Conservation (phyloP, 371 early-diverging fungal species). For the Mortierella sp. region DNA sequence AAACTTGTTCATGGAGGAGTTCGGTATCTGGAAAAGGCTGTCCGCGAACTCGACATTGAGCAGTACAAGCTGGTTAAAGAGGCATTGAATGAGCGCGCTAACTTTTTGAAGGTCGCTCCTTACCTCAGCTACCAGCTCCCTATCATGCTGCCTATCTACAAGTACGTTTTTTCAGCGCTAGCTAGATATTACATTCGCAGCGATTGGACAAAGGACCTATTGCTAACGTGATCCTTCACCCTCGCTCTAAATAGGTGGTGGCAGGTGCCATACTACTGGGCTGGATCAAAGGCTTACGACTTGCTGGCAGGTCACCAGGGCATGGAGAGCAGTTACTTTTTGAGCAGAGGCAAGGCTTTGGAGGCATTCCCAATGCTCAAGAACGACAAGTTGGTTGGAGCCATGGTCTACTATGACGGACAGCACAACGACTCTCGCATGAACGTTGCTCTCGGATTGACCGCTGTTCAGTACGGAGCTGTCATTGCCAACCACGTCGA, state of each 20-base stretch:
- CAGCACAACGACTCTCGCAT: conserved; percentile 98
- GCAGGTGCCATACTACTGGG: conserved; percentile 98
- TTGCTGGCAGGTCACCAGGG: conserved; percentile 92
- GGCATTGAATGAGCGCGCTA: conserved; percentile 96
- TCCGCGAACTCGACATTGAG: conserved; percentile 94
- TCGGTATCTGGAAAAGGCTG: conserved; percentile 98
- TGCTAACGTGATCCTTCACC: background rate
- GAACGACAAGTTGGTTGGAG: conserved; percentile 91
- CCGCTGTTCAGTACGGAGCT: conserved; percentile 96
- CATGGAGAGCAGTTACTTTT: conserved; percentile 90
- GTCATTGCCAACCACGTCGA: conserved; percentile 97
- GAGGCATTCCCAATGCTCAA: conserved; percentile 97
- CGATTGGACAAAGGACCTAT: too few species aligned
- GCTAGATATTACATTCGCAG: too few species aligned
- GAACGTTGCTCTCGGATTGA: conserved; percentile 97
- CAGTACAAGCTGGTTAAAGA: conserved; percentile 98
- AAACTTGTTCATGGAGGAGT: conserved; percentile 99
- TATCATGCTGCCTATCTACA: conserved; percentile 96
- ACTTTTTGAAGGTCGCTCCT: conserved; percentile 96
- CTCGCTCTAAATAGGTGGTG: conserved; percentile 76
- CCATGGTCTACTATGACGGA: conserved; percentile 99
- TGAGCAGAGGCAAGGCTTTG: conserved; percentile 88
- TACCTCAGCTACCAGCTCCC: conserved; percentile 95
- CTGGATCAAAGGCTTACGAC: conserved; percentile 97
- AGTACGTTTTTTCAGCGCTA: conserved; percentile 61